These are phyloP conservation scores for Trametes punicea DNA, from an alignment of 768 basidiomycete genomes.

Conservation along the genomic window DNA sequence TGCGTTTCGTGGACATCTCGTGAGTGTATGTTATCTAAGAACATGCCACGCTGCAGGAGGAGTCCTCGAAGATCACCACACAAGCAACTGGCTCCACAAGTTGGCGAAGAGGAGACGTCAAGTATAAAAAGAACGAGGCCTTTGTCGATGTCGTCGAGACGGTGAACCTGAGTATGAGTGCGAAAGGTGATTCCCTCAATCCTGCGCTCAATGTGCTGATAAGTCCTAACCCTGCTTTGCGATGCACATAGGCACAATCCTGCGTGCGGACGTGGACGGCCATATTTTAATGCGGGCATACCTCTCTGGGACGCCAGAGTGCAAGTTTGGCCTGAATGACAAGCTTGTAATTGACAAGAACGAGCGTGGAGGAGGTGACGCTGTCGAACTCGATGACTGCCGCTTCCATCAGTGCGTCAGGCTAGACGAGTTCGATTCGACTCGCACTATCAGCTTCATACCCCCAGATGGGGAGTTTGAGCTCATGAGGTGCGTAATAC, in stretches of 20 bases:
- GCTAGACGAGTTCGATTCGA: constrained; percentile 90
- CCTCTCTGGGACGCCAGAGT: constrained; percentile 93
- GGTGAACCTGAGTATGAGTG: constrained; percentile 95
- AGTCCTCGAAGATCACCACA: constrained; percentile 93
- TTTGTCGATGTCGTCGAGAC: constrained; percentile 99
- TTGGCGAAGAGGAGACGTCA: constrained; percentile 94
- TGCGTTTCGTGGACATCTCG: constrained; percentile 34
- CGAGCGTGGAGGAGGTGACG: constrained; percentile 54
- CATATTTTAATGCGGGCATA: constrained; percentile 99
- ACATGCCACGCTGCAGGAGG: constrained; percentile 58
- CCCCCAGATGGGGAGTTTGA: constrained; percentile 99
- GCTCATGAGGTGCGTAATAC: constrained; percentile 75
- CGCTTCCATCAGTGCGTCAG: constrained; percentile 98
- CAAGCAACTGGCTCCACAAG: constrained; percentile 97
- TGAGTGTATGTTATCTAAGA: background rate
- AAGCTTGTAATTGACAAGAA: constrained; percentile 95
- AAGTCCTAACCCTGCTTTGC: too few relatives aligned
- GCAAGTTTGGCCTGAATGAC: constrained; percentile 98
- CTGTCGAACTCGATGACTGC: constrained; percentile 96
- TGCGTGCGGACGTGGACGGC: constrained; percentile 97
- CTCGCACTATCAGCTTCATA: constrained; percentile 92
- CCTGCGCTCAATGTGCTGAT: constrained; percentile 14
- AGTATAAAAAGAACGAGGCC: constrained; percentile 99
- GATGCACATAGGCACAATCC: constrained; percentile 74
- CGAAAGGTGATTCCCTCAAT: constrained; percentile 60